Percentiles rank a stretch among this genome's conserved stretches.
Conservation (phyloP, 345 rosid species). For the Toxicodendron radicans region DNA sequence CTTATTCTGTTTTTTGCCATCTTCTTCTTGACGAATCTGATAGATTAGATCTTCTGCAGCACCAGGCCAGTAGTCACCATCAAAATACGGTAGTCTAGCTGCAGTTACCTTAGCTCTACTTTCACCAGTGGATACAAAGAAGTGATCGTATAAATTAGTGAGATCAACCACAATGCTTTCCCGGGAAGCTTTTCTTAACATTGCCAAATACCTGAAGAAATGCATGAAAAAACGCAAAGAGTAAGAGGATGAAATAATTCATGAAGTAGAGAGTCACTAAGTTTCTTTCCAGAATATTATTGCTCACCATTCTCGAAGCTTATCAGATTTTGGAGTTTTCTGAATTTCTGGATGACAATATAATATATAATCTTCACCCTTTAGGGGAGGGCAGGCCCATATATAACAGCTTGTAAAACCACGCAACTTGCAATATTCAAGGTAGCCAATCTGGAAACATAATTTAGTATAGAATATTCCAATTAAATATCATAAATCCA, state of each 20-base stretch:
- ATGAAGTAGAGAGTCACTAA: not conserved
- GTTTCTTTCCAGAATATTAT: conserved; percentile 9
- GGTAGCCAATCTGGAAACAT: conserved; percentile 86
- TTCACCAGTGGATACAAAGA: conserved; percentile 83
- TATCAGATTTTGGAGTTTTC: conserved; percentile 99
- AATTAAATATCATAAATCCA: conserved; percentile 5
- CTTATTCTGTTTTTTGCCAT: conserved; percentile 87
- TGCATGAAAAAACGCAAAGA: conserved; percentile 14
- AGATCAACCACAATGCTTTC: conserved; percentile 84
- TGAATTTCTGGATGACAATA: conserved; percentile 99
- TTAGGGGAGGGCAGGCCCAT: conserved; percentile 99
- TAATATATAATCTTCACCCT: conserved; percentile 98
- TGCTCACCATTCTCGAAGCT: conserved; percentile 94
- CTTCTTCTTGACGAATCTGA: conserved; percentile 93
- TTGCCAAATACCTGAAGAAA: conserved; percentile 75
- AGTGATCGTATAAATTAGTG: conserved; percentile 87
- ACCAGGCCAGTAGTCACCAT: conserved; percentile 99
- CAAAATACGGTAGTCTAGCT: conserved; percentile 97
- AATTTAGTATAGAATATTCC: conserved; percentile 16
- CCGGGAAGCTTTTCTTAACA: conserved; percentile 84
- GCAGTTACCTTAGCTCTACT: conserved; percentile 95
- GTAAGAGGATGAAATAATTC: conserved; percentile 22
- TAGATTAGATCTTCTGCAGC: conserved; percentile 94
- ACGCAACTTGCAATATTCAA: conserved; percentile 94
- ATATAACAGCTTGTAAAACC: conserved; percentile 99